Conservation (phyloP, 306 rosid genomes). For the Rosa multiflora region DNA sequence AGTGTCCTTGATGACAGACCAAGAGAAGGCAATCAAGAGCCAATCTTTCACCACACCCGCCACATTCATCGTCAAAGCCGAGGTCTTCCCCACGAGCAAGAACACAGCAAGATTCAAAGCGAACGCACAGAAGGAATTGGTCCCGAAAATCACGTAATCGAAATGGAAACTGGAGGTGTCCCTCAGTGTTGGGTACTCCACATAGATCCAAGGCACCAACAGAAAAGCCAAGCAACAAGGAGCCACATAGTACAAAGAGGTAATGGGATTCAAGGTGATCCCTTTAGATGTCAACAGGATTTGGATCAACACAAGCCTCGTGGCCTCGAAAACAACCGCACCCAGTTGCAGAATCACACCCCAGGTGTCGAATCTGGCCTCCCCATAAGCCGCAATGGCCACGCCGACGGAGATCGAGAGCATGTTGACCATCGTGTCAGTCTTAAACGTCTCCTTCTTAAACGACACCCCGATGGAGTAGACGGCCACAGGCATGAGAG, state of each 20-base stretch:
- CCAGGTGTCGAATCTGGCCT: conserved; percentile 74
- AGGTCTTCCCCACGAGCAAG: conserved; percentile 80
- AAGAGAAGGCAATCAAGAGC: conserved; percentile 79
- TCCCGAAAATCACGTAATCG: conserved; percentile 62
- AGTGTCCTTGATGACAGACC: conserved; percentile 87
- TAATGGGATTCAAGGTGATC: conserved; percentile 78
- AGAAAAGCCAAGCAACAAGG: conserved; percentile 75
- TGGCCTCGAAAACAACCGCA: conserved; percentile 86
- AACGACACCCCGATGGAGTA: conserved; percentile 73
- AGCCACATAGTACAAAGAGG: conserved; percentile 73
- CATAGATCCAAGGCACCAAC: conserved; percentile 69
- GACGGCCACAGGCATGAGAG: conserved; percentile 93
- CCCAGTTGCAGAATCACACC: conserved; percentile 74
- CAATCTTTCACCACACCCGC: conserved; percentile 94
- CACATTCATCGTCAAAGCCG: conserved; percentile 89
- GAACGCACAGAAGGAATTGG: conserved; percentile 77
- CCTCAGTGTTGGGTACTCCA: conserved; percentile 60
- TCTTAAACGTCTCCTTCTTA: conserved; percentile 57
- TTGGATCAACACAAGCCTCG: conserved; percentile 82
- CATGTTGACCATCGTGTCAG: conserved; percentile 80
- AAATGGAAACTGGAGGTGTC: conserved; percentile 61
- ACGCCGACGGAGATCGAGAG: conserved; percentile 82
- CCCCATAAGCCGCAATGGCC: conserved; percentile 85
- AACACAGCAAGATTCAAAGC: conserved; percentile 84
- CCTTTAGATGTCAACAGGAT: conserved; percentile 82